These are phyloP conservation scores for Grosmannia clavigera DNA, from an alignment of 2,329 filamentous ascomycete species.

Conservation along the genomic window DNA sequence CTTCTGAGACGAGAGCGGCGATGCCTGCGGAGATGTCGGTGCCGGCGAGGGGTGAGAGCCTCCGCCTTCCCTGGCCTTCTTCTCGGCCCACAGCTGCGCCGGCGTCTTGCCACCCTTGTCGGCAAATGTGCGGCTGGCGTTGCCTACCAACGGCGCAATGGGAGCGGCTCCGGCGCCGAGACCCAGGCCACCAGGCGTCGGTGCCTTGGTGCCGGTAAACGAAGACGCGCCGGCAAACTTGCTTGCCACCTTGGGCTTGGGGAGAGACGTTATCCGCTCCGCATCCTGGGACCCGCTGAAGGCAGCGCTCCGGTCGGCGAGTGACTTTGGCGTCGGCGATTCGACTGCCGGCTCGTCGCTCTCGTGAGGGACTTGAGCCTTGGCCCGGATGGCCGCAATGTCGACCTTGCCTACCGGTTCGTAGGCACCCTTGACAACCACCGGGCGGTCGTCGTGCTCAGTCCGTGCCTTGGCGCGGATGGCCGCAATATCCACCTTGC, in stretches of 20 bases:
- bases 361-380: neutral
- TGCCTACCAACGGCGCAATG: slow-evolving; percentile 57
- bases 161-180: slow-evolving; percentile 49
- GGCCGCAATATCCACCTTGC: slow-evolving; percentile 85
- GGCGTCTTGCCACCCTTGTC: slow-evolving; percentile 93
- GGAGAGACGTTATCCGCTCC: slow-evolving; percentile 73
- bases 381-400: slow-evolving; percentile 1
- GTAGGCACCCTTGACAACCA: slow-evolving; percentile 1
- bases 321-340: slow-evolving; percentile 37
- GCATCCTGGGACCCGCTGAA: slow-evolving; percentile 51
- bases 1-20: slow-evolving; percentile 44
- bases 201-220: slow-evolving; percentile 83
- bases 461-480: slow-evolving; percentile 20
- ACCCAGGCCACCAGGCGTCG: slow-evolving; percentile 57
- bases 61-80: slow-evolving; percentile 70
- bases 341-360: slow-evolving; percentile 23
- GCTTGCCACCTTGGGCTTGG: slow-evolving; percentile 91
- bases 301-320: slow-evolving; percentile 65
- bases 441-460: slow-evolving; percentile 2
- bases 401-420: slow-evolving; percentile 3
- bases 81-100: slow-evolving; percentile 94
- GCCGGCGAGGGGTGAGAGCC: slow-evolving; percentile 17
- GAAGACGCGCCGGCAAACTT: slow-evolving; percentile 61
- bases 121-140: slow-evolving; percentile 84
- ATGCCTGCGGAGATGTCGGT: slow-evolving; percentile 26